phyloP scores from a whole-genome alignment of 2,329 filamentous ascomycete species.

The Xylariaceae sp. region DNA sequence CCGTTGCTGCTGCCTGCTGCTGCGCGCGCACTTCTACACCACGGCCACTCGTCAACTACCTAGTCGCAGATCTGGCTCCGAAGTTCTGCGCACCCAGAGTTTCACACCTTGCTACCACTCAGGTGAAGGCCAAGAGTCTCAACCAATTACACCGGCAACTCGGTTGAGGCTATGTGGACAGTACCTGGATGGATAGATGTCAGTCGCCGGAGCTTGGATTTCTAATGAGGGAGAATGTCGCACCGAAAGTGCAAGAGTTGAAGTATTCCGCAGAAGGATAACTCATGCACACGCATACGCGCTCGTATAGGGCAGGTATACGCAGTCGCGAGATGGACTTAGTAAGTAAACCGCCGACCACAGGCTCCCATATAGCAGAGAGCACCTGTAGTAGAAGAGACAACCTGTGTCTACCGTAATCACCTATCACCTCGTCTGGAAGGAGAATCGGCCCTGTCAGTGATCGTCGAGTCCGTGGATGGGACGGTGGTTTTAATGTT shows the following conservation, averaged over 20 bases:
- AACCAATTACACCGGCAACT: too few species aligned
- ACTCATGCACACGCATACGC: not conserved
- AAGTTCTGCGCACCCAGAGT: not conserved
- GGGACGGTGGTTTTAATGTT: too few species aligned
- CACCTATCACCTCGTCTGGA: not conserved
- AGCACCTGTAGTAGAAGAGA: not conserved
- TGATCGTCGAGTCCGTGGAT: too few species aligned
- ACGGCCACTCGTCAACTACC: not conserved
- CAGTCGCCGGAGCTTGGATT: too few species aligned
- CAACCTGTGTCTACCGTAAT: not conserved
- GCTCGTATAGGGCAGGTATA: not conserved
- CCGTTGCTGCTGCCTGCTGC: not conserved
- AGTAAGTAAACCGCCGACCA: not conserved
- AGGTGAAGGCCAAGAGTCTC: not conserved
- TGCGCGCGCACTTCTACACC: not conserved
- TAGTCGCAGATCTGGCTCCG: not conserved
- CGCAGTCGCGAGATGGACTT: constrained; percentile 1
- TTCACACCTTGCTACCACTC: too few species aligned
- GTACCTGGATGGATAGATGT: too few species aligned
- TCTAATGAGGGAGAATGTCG: too few species aligned
- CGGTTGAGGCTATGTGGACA: too few species aligned
- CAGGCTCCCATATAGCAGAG: constrained; percentile 8
- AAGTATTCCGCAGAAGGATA: not conserved
- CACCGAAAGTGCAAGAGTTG: not conserved
- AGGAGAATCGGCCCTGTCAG: not conserved